Base-by-base conservation (phyloP, 495 filamentous ascomycete species). In the Acidiella bohemica region DNA sequence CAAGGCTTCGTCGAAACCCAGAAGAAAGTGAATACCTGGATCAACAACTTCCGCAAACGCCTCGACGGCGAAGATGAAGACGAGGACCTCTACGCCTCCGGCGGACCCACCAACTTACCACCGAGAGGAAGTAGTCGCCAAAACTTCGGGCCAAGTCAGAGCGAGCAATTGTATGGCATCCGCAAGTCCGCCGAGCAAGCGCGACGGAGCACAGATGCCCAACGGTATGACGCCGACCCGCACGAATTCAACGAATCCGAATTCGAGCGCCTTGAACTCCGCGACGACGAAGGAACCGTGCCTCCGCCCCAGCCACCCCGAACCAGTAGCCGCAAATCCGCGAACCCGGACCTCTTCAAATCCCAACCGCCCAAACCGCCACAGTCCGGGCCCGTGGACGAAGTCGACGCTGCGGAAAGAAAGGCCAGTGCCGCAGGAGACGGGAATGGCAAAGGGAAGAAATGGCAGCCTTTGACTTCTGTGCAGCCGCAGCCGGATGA, bases 1-100 rank as follows among this genome's bases (percentile, higher is more conserved):
- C 93, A 96, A 63, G 90, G 90, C 1, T 96, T 97, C 62, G 41
- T 90, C 27, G 85, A 96, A 46, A 97, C 90, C 17, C 90, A 97
- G 64, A 73, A 70, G 10, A 93, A 80, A 55, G 82, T 97, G 54
- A 96, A 92, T 63, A 68, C 73, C 32, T 96, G 88, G 88, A 79
- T 97, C 34, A 78, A 73, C 32, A 84, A 77, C 49, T 61, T 97
- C 41, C 90, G 81, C 61, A 95, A 95, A 71, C 76, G 71, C 57
- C 72, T 96, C 13, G 87, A 96, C 55, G 86, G 87, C 40, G 78
- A 86, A 30, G 81, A 85, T 19, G 62, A 70, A 9, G 68, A 73
- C 14, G 60, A 65, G 47, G 61, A 59, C 13, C 32, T 50, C 2
- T 50, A 50, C 22, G 27, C 29, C 16, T 8, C 27, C 20, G 22